Conservation (phyloP, 495 filamentous ascomycete genomes). For the Penicillium dipodomyicola region DNA sequence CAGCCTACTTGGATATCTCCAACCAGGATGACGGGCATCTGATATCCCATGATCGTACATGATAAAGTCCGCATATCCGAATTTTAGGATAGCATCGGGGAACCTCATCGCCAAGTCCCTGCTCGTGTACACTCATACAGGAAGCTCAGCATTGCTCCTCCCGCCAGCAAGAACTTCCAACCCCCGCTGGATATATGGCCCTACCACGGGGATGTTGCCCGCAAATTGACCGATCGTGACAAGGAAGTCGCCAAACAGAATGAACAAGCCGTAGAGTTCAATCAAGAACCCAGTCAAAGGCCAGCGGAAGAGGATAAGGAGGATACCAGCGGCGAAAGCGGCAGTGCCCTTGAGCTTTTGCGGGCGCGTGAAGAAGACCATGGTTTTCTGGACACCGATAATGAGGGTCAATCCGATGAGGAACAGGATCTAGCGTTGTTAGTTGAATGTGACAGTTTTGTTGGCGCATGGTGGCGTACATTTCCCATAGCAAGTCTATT, state of each 20-base stretch:
- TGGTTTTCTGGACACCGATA: slow-evolving; percentile 88
- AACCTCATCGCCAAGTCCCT: not conserved
- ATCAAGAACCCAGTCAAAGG: slow-evolving; percentile 83
- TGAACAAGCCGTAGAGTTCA: slow-evolving; percentile 87
- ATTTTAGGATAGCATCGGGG: too few species aligned
- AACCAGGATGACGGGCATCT: not conserved
- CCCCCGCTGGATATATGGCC: slow-evolving; percentile 70
- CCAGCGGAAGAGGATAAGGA: slow-evolving; percentile 85
- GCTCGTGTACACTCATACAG: slow-evolving; percentile 46
- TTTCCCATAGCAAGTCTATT: slow-evolving; percentile 84
- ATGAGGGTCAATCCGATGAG: slow-evolving; percentile 91
- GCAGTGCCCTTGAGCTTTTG: slow-evolving; percentile 91
- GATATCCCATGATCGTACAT: not conserved
- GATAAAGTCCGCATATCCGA: not conserved
- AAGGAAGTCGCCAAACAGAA: slow-evolving; percentile 94
- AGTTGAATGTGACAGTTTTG: slow-evolving; percentile 16
- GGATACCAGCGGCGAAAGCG: slow-evolving; percentile 80
- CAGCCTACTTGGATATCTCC: not conserved
- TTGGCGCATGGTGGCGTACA: slow-evolving; percentile 40
- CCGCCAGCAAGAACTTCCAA: slow-evolving; percentile 64
- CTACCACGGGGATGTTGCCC: slow-evolving; percentile 78
- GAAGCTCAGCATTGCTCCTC: slow-evolving; percentile 71
- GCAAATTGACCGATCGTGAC: slow-evolving; percentile 88
- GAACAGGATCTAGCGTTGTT: slow-evolving; percentile 75
- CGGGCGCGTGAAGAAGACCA: slow-evolving; percentile 86